Conservation (phyloP, 164 flowering plant genomes). For the Stephania cephalantha region DNA sequence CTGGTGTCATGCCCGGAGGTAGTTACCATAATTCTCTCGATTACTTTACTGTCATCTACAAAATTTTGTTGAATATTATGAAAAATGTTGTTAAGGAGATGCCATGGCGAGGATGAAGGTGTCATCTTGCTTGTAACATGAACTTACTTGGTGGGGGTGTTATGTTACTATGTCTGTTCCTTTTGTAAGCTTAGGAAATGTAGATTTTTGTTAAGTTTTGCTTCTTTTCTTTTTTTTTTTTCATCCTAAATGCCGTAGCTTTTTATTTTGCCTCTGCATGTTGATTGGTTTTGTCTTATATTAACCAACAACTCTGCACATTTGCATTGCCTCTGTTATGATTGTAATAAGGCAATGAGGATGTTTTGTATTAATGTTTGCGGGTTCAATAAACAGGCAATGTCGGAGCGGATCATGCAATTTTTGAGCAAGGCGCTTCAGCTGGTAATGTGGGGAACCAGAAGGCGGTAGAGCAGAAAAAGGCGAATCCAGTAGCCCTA, state of each 20-base stretch:
- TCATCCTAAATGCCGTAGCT: not conserved
- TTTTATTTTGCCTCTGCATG: not conserved
- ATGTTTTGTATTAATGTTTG: not conserved
- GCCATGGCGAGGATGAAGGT: no score
- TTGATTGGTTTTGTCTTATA: not conserved
- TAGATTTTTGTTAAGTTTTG: not conserved
- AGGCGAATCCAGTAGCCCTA: conserved; percentile 19
- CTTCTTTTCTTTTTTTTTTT: not conserved
- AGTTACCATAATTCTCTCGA: not conserved
- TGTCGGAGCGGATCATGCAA: conserved; percentile 20
- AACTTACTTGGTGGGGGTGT: no score
- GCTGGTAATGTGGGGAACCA: conserved; percentile 20
- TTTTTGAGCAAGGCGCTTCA: conserved; percentile 21
- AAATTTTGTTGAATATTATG: not conserved
- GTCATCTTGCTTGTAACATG: no score
- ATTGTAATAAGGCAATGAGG: not conserved
- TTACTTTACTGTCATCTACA: not conserved
- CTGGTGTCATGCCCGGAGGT: conserved; percentile 98
- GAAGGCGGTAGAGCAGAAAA: conserved; percentile 13
- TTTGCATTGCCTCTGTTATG: not conserved
- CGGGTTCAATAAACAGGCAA: conserved; percentile 8
- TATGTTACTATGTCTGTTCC: no score
- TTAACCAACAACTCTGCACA: no score
- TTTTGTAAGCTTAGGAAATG: not conserved
- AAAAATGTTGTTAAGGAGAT: not conserved